Evolutionary conservation across 208 protist genomes (phyloP), one percentile per base, ranked within the genome.

Genomic region (Leishmania guyanensis): DNA sequence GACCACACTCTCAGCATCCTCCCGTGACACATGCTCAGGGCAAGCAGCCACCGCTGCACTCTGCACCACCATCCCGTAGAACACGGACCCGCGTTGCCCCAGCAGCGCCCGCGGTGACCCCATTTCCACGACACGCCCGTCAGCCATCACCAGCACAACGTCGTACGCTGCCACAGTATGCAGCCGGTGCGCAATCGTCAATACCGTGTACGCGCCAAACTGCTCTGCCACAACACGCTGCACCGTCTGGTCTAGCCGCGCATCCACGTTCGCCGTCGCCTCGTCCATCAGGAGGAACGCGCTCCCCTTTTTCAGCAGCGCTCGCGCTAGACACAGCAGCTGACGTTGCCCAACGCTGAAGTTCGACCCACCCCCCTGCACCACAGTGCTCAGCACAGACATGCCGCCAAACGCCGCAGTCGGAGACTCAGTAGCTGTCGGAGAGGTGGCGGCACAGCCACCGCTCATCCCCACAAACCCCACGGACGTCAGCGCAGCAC

Each of bases 231-330:
- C 65, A 56, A 73, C 48, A 33, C 65, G 76, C 78, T 79, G 79
- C 50, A 94, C 86, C 20, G 86, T 90, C 68, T 79, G 82, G 77
- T 93, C 91, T 29, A 92, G 82, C 29, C 70, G 58, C 50, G 80
- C 82, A 82, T 96, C 91, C 56, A 96, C 88, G 81, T 93, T 92
- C 20, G 91, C 88, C 14, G 89, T 94, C 16, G 91, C 89, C 85
- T 96, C 93, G 77, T 94, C 93, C 90, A 96, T 93, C 69, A 96
- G 79, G 46, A 94, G 84, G 82, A 94, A 95, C 14, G 54, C 75
- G 72, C 86, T 91, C 46, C 80, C 82, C 17, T 79, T 74, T 80
- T 86, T 88, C 78, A 94, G 88, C 84, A 94, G 81, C 68, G 91
- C 90, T 48, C 93, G 91, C 58, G 93, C 90, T 46, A 94, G 75